Base-by-base conservation (phyloP, 129 eudicot genomes). In the Glebionis coronaria region DNA sequence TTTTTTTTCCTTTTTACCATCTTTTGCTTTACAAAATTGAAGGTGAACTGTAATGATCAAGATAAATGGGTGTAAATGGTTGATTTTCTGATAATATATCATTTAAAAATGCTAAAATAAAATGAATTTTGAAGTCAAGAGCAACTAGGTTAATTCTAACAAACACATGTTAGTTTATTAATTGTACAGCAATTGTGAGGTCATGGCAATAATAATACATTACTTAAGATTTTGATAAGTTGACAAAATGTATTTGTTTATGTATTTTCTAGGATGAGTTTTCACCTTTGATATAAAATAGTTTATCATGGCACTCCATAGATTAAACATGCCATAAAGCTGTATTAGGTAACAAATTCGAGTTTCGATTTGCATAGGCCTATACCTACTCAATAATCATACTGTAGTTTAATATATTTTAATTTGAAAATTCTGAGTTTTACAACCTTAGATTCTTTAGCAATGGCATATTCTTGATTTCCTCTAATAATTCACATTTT, bases 201-300 rank as follows among this genome's bases (percentile, higher is more conserved):
- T 56, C 65, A 69, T 56, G 65, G 2, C 27, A 23, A 42, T 12
- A 23, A 56, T 56, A 55, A 55, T 55, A 19, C 31, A 9, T 5
- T 9, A 3, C 25, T 18, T 5, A 38, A 31, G 11, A 23, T 14
- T 68, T 21, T 42, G 5, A 38, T 56, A 7, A 23, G 65, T 56
- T 69, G 73, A 69, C 55, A 53, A 38, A n/a, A n/a, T 68, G n/a
- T 8, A 3, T 54, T 28, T 13, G 6, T 49, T 47, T 14, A 21
- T 14, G 19, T 10, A 3, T 50, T 49, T 29, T 12, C 19, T 28
- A 51, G 3, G 5, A 15, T n/a, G 13, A 49, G 16, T 8, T 27
- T 65, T 47, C 44, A 65, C 21, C 47, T 46, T 47, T 21, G 23
- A 27, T 12, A 15, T 59, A 59, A 7, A 12, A 58, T 28, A 58